A percentile compares a stretch with the other conserved stretches of the same genome.
These are phyloP conservation scores for Clathrospora elynae DNA, from an alignment of 2,329 filamentous ascomycete genomes.

Conservation along the genomic window DNA sequence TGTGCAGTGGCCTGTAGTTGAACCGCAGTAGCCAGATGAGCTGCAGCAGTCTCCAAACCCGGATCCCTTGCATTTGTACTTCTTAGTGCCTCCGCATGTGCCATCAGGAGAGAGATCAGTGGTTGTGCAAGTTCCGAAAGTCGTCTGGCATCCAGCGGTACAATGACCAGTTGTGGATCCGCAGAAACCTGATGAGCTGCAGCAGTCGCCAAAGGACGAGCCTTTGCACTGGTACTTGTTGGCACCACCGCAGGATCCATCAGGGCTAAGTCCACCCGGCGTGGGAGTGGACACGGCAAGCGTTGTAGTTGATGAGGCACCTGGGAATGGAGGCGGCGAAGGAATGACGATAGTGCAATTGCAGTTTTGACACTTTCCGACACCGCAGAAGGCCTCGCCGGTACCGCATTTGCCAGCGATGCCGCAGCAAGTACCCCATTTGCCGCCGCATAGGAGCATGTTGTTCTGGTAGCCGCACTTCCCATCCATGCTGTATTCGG, in stretches of 20 bases:
- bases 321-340: background rate
- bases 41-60: constrained; percentile 17
- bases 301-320: background rate
- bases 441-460: constrained; percentile 15
- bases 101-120: constrained; percentile 9
- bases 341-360: constrained; percentile 15
- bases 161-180: constrained; percentile 7
- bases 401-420: constrained; percentile 12
- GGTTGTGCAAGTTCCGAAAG: constrained; percentile 9
- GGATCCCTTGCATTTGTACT: constrained; percentile 11
- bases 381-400: constrained; percentile 15
- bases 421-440: constrained; percentile 19
- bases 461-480: constrained; percentile 14
- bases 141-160: constrained; percentile 5
- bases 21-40: constrained; percentile 8
- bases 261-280: constrained; percentile 7
- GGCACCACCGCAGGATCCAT: constrained; percentile 12
- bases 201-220: constrained; percentile 14
- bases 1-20: constrained; percentile 8
- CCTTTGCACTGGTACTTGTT: constrained; percentile 8
- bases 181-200: constrained; percentile 8
- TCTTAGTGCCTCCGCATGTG: constrained; percentile 15
- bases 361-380: constrained; percentile 14
- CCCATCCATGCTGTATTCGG: constrained; percentile 14
- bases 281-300: background rate